A percentile compares a stretch with the other conserved stretches of the same genome.
These are phyloP conservation scores for Dovyalis caffra DNA, from an alignment of 345 rosid genomes.

Conservation along the genomic window DNA sequence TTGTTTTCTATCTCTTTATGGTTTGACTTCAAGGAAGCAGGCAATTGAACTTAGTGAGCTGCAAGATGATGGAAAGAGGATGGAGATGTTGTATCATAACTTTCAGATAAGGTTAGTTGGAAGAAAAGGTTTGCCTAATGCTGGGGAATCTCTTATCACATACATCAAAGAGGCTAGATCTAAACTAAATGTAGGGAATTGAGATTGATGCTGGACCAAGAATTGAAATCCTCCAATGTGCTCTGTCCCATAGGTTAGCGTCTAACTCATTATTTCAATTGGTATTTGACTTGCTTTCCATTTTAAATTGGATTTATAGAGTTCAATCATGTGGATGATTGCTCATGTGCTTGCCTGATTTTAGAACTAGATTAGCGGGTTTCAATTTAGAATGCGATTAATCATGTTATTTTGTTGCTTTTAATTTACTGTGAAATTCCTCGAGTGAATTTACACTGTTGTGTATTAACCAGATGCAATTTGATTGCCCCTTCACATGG, in stretches of 20 bases:
- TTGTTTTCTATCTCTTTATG: constrained; percentile 38
- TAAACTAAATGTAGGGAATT: constrained; percentile 15
- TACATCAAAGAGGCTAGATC: constrained; percentile 49
- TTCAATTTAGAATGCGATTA: neutral
- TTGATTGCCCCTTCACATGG: too few relatives aligned
- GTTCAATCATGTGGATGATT: neutral
- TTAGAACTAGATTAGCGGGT: neutral
- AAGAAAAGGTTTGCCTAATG: constrained; percentile 45
- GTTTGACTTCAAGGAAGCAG: constrained; percentile 53
- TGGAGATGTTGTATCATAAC: constrained; percentile 34
- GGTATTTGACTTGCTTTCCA: neutral
- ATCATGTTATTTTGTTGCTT: too few relatives aligned
- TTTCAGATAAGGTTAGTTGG: constrained; percentile 44
- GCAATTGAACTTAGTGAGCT: constrained; percentile 48
- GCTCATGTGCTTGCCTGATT: neutral
- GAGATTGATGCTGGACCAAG: neutral
- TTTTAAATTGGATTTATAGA: constrained; percentile 9
- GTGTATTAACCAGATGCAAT: too few relatives aligned
- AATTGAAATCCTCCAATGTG: neutral
- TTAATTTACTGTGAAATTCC: too few relatives aligned
- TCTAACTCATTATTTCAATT: neutral
- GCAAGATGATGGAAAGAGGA: constrained; percentile 49
- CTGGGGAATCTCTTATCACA: constrained; percentile 51
- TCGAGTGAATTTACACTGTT: too few relatives aligned
- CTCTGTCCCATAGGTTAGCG: neutral